A percentile compares a stretch with the other conserved stretches of the same genome.
phyloP scores from a whole-genome alignment of 169 alveolate species.

The Plasmodium berghei region DNA sequence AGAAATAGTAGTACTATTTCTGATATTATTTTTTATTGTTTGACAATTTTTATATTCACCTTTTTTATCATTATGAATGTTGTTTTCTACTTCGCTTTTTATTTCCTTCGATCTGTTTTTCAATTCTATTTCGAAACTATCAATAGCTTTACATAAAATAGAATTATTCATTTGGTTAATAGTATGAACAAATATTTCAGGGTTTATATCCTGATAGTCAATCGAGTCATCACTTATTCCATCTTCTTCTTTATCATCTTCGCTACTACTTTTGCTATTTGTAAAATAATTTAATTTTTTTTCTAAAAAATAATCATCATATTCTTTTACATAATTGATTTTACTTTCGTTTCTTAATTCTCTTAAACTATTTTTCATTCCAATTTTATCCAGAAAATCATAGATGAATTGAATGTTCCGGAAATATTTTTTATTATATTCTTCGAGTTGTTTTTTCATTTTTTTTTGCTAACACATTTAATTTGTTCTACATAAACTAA shows the following conservation, averaged over 20 bases:
- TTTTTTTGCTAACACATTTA: neutral
- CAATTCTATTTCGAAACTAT: constrained; percentile 30
- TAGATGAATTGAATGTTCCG: constrained; percentile 65
- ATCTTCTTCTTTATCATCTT: neutral
- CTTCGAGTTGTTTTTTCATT: constrained; percentile 62
- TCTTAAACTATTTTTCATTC: constrained; percentile 64
- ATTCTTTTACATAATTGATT: constrained; percentile 53
- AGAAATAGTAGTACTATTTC: too few species aligned
- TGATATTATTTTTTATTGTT: too few species aligned
- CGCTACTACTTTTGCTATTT: neutral
- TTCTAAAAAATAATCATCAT: constrained; percentile 44
- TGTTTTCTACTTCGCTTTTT: neutral
- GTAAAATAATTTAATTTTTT: neutral
- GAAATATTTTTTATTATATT: constrained; percentile 58
- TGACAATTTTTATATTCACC: too few species aligned
- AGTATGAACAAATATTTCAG: constrained; percentile 15
- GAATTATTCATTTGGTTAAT: constrained; percentile 59
- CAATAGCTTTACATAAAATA: constrained; percentile 61
- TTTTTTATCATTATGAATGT: too few species aligned
- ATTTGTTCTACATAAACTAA: neutral
- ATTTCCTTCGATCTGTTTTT: constrained; percentile 3
- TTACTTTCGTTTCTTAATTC: constrained; percentile 65
- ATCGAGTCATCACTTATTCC: constrained; percentile 6
- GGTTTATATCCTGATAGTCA: constrained; percentile 35
- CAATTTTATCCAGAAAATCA: constrained; percentile 58